A percentile compares a stretch with the other conserved stretches of the same genome.
Evolutionary conservation across 257 asterid species (phyloP).

Genomic region (Voacanga thouarsii): DNA sequence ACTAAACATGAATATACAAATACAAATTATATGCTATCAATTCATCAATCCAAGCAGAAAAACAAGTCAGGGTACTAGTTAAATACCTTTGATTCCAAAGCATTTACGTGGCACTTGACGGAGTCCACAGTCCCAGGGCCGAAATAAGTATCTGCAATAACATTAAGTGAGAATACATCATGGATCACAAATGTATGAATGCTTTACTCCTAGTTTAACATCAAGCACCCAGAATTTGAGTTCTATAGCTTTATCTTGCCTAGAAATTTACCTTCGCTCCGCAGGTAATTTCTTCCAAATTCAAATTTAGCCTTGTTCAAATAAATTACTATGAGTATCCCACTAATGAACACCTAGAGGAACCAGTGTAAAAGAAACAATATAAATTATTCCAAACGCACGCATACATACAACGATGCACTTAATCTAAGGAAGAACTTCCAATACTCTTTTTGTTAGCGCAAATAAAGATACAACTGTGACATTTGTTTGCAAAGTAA

Average conservation of each 20-base stretch:
- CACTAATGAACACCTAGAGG: not conserved
- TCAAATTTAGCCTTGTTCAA: not conserved
- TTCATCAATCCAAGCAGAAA: not conserved
- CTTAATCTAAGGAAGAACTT: not conserved
- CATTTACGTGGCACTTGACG: slow-evolving; percentile 65
- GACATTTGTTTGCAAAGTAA: not conserved
- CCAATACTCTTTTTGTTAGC: not conserved
- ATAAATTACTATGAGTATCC: not conserved
- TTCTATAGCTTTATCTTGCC: not conserved
- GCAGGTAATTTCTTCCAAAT: not conserved
- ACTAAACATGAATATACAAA: not conserved
- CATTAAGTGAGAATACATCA: not conserved
- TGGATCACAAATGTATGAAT: not conserved
- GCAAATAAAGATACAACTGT: not conserved
- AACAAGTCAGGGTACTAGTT: slow-evolving; percentile 1
- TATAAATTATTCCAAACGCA: not conserved
- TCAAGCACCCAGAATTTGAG: not conserved
- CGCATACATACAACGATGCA: not conserved
- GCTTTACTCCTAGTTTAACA: not conserved
- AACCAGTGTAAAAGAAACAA: not conserved
- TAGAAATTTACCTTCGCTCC: not conserved
- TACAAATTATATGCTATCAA: not conserved
- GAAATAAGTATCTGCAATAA: slow-evolving; percentile 68
- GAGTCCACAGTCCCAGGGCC: slow-evolving; percentile 79
- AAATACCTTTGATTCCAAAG: slow-evolving; percentile 67